These are phyloP conservation scores for Antitrichia curtipendula DNA, from an alignment of 225 moss, liverwort and hornwort species.

Conservation along the genomic window DNA sequence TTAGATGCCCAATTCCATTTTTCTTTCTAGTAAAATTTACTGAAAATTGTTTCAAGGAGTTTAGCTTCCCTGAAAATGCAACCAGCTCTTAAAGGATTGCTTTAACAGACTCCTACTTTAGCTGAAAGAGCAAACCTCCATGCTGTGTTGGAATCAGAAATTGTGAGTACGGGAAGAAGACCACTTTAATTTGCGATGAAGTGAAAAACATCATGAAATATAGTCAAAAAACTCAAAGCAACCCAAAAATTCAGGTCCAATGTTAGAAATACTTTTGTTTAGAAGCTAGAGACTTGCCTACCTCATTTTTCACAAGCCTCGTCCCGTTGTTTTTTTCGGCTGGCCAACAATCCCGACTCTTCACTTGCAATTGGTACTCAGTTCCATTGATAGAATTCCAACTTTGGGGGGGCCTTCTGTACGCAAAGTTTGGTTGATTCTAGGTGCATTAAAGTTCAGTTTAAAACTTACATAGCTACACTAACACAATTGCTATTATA, in stretches of 20 bases:
- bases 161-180: not conserved
- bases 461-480: no score
- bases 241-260: not conserved
- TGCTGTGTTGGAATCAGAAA: not conserved
- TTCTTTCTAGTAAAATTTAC: no score
- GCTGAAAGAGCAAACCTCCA: not conserved
- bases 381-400: not conserved
- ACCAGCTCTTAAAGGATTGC: no score
- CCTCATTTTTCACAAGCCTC: not conserved
- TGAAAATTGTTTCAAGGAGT: no score
- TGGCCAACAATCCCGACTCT: no score
- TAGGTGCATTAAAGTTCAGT: not conserved
- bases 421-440: not conserved
- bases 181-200: not conserved
- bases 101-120: no score
- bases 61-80: no score
- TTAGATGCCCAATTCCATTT: no score
- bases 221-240: not conserved
- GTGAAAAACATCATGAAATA: not conserved
- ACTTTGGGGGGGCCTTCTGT: not conserved
- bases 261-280: not conserved
- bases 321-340: no score
- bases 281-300: not conserved
- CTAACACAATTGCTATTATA: rapidly evolving
- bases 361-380: not conserved